Evolutionary conservation across 176 grass and related monocot species (phyloP), one percentile per base, ranked within the genome.

Genomic region (Themeda triandra): DNA sequence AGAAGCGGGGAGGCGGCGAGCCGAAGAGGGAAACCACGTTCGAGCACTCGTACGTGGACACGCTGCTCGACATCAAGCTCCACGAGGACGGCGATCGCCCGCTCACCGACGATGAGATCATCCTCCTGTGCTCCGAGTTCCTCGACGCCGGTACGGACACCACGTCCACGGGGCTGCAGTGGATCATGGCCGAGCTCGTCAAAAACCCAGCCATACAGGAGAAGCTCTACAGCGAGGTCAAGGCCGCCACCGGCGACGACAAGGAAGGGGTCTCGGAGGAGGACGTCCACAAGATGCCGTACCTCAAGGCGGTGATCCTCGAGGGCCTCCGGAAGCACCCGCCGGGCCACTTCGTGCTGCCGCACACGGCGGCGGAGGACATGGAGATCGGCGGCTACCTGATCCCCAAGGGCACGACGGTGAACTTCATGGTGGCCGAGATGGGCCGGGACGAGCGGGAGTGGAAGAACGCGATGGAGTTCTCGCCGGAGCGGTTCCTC

Each of bases 161-260:
- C 1, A 93, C 88, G 0, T 90, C 84, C 18, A 93, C 91, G 0
- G 81, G 21, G 6, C 51, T 93, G 3, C 77, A 94, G 73, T 94
- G 92, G 92, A 92, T 94, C 87, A 92, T 92, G 92, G 92, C 92
- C 8, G 81, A 94, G 77, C 90, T 94, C 0, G 92, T 94, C 32
- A 92, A 87, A 80, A 84, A 92, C 77, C 92, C 79, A 41, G 35
- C 37, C 23, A 21, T 85, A 7, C 91, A 93, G 10, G 28, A 49
- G 14, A 87, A 63, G 59, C 84, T 93, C 17, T 45, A 71, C 24
- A 2, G 13, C 44, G 85, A 93, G 70, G 82, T 88, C 66, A 69
- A 33, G 6, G 10, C 23, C 0, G 63, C 45, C 3, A 24, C 23
- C 24, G 71, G 28, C 8, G 48, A 18, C 8, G 45, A 37, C 0